Base-by-base conservation (phyloP, 2,329 filamentous ascomycete genomes). In the Microdochium paspali region DNA sequence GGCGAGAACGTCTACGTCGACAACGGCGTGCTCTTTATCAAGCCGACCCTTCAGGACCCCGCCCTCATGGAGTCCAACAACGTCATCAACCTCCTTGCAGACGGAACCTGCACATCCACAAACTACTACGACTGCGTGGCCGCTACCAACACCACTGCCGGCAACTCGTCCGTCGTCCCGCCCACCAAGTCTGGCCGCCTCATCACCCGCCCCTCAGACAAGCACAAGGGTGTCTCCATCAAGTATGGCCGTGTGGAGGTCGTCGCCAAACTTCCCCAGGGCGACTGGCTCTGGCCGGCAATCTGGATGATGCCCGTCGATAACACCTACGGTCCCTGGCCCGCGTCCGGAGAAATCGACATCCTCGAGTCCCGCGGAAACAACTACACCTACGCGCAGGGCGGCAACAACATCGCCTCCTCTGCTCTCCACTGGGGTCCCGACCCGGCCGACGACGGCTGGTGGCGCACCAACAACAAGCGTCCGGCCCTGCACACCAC, bases 251-350 rank as follows among this genome's bases (percentile, higher is more conserved):
- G 86, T 40, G 76, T 94, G 46, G 86, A 94, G 61, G 87, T 94
- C 4, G 81, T 76, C 1, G 88, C 88, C 24, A 84, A 84, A 65
- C 68, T 93, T 24, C 87, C 88, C 4, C 65, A 71, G 44, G 88
- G 88, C 47, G 87, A 93, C 67, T 93, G 88, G 88, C 74, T 94
- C 10, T 93, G 88, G 88, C 88, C 88, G 2, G 87, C 87, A n/a
- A 91, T 94, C 58, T 90, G 86, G 85, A 87, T 94, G 85, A 72
- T 93, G 71, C 88, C 88, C 1, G 80, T 79, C 44, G 72, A 83
- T 40, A 73, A 81, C 47, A 81, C 71, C 0, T 94, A 93, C 61
- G 88, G 88, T 1, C 58, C 74, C 1, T 94, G 88, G 88, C 88
- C 88, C 1, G 67, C 71, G 7, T 90, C 85, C 9, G 88, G 88